These are phyloP conservation scores for Pulveroboletus sp. DNA, from an alignment of 768 basidiomycete species.

Conservation along the genomic window DNA sequence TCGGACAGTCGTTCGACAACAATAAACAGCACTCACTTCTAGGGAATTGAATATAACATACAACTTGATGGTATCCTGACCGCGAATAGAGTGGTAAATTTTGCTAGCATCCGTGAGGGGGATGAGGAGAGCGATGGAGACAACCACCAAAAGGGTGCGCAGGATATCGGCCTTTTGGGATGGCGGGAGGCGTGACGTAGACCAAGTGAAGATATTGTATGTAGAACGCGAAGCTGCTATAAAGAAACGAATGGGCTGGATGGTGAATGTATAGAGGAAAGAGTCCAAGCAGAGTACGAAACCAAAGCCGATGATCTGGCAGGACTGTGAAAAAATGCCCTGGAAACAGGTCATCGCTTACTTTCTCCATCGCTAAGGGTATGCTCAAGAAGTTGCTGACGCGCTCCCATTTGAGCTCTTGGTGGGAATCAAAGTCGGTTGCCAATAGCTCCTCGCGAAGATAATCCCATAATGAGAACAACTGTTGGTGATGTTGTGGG, in stretches of 20 bases:
- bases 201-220: conserved; percentile 46
- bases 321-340: conserved; percentile 2
- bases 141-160: conserved; percentile 70
- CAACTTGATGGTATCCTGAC: conserved; percentile 97
- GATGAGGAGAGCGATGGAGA: conserved; percentile 71
- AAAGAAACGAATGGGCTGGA: conserved; percentile 85
- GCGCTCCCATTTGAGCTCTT: conserved; percentile 93
- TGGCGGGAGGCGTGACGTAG: conserved; percentile 63
- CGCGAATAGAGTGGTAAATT: conserved; percentile 96
- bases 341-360: conserved; percentile 27
- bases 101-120: conserved; percentile 93
- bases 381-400: conserved; percentile 95
- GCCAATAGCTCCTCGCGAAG: conserved; percentile 83
- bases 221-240: conserved; percentile 61
- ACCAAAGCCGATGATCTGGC: conserved; percentile 87
- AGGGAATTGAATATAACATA: conserved; percentile 99
- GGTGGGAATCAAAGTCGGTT: conserved; percentile 92
- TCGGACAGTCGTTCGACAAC: not conserved
- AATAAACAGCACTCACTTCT: conserved; percentile 60
- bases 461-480: conserved; percentile 92
- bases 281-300: conserved; percentile 93
- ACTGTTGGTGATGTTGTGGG: conserved; percentile 31
- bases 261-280: conserved; percentile 96
- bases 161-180: conserved; percentile 93
- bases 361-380: conserved; percentile 92